A percentile compares a stretch with the other conserved stretches of the same genome.
Evolutionary conservation across 176 grass and related monocot species (phyloP).

Genomic region (Carex kokanica): DNA sequence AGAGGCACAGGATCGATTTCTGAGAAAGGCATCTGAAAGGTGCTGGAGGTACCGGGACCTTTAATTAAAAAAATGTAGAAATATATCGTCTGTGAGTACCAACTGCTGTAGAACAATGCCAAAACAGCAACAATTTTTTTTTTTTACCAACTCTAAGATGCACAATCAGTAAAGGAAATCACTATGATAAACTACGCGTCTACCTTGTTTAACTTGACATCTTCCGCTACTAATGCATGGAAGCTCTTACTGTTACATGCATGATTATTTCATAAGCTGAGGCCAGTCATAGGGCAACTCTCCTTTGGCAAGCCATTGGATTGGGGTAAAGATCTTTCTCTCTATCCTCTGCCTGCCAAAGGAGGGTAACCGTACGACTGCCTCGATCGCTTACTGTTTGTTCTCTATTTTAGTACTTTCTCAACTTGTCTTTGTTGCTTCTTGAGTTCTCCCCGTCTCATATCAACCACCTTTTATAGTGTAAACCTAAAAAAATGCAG

Average conservation of each 20-base stretch:
- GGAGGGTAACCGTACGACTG: slow-evolving; percentile 29
- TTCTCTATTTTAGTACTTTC: background rate
- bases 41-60: no score
- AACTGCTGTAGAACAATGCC: background rate
- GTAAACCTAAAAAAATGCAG: background rate
- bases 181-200: background rate
- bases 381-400: background rate
- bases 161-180: background rate
- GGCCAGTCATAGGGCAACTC: slow-evolving; percentile 38
- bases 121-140: background rate
- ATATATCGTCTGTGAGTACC: background rate
- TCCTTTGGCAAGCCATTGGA: slow-evolving; percentile 37
- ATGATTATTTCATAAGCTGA: slow-evolving; percentile 21
- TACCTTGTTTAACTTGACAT: background rate
- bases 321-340: background rate
- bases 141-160: background rate
- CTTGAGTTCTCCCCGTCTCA: background rate
- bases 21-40: no score
- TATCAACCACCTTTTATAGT: slow-evolving; percentile 8
- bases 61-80: no score
- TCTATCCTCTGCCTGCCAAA: slow-evolving; percentile 16
- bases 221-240: background rate
- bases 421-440: background rate
- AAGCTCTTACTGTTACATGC: background rate
- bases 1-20: no score